Evolutionary conservation across 345 rosid species (phyloP).

Genomic region (Kandelia obovata): DNA sequence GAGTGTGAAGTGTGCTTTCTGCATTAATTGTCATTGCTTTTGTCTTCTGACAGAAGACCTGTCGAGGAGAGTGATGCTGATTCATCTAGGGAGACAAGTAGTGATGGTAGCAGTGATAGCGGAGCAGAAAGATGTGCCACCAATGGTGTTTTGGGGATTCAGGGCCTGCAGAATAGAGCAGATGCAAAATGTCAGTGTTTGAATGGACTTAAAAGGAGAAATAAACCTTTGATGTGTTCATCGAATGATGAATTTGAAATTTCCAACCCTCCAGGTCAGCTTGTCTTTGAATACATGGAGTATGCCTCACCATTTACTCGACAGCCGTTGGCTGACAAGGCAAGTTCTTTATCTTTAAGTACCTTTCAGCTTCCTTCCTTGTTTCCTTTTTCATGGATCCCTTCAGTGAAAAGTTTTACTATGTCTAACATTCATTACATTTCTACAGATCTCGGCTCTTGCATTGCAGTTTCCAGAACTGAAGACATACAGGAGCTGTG

Average conservation of each 20-base stretch:
- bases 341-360: slow-evolving; percentile 23
- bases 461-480: slow-evolving; percentile 75
- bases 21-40: slow-evolving; percentile 14
- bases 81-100: slow-evolving; percentile 58
- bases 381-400: not conserved
- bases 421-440: not conserved
- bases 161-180: slow-evolving; percentile 29
- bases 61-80: slow-evolving; percentile 81
- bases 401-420: too few species aligned
- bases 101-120: slow-evolving; percentile 58
- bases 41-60: slow-evolving; percentile 40
- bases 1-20: not conserved
- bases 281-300: slow-evolving; percentile 72
- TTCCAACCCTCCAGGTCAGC: slow-evolving; percentile 43
- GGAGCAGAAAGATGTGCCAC: slow-evolving; percentile 40
- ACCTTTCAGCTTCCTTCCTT: not conserved
- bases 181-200: slow-evolving; percentile 41
- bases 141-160: slow-evolving; percentile 27
- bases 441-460: slow-evolving; percentile 58
- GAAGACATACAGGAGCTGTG: slow-evolving; percentile 69
- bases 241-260: slow-evolving; percentile 71
- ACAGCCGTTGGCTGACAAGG: slow-evolving; percentile 83
- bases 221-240: slow-evolving; percentile 42
- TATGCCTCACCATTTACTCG: slow-evolving; percentile 74
- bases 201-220: slow-evolving; percentile 44